A percentile compares a stretch with the other conserved stretches of the same genome.
phyloP scores from a whole-genome alignment of 2,329 filamentous ascomycete genomes.

The Geosmithia morbida region DNA sequence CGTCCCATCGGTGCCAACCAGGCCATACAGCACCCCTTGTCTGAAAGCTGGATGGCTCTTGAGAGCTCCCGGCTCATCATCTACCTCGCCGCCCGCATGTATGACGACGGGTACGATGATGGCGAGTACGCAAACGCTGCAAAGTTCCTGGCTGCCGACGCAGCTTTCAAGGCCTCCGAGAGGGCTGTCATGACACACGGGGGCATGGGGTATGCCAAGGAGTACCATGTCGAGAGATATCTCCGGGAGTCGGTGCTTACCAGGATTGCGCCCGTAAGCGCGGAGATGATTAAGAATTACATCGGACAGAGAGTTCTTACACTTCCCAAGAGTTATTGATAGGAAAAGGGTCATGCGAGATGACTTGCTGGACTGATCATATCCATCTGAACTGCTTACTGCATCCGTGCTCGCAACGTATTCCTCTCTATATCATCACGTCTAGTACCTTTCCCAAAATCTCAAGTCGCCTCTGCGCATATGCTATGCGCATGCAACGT shows the following conservation, averaged over 20 bases:
- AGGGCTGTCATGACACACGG: constrained; percentile 42
- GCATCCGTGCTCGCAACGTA: too few species aligned
- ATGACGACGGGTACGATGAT: constrained; percentile 38
- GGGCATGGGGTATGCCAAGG: constrained; percentile 50
- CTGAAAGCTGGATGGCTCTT: constrained; percentile 49
- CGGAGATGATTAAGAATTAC: constrained; percentile 67
- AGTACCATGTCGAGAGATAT: constrained; percentile 52
- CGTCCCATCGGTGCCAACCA: constrained; percentile 53
- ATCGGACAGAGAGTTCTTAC: constrained; percentile 53
- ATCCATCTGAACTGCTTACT: too few species aligned
- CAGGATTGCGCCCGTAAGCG: constrained; percentile 46
- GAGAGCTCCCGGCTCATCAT: constrained; percentile 50
- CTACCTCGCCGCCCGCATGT: constrained; percentile 49
- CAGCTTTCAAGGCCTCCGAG: constrained; percentile 48
- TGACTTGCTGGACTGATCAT: too few species aligned
- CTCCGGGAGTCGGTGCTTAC: constrained; percentile 49
- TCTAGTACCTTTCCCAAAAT: too few species aligned
- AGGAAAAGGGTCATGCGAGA: too few species aligned
- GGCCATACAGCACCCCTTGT: constrained; percentile 49
- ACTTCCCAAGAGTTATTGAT: constrained; percentile 54
- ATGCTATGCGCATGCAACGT: too few species aligned
- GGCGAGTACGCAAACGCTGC: constrained; percentile 43
- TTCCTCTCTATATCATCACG: too few species aligned
- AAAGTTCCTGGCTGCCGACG: constrained; percentile 55
- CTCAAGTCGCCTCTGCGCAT: too few species aligned